Conservation (phyloP, 140 eudicot genomes). For the Oenanthe javanica region DNA sequence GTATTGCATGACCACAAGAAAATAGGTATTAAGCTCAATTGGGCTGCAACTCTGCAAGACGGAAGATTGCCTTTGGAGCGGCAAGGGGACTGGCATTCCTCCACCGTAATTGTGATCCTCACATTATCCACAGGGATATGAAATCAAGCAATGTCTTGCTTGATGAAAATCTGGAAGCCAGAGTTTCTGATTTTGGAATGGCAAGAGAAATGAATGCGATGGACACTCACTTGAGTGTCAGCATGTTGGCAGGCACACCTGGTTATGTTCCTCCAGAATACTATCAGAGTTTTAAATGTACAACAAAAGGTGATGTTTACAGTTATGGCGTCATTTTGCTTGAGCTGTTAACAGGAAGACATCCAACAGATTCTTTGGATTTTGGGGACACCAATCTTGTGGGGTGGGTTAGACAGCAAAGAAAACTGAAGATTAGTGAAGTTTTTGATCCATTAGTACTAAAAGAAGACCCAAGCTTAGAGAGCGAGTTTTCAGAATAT, state of each 20-base stretch:
- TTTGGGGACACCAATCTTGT: conserved; percentile 90
- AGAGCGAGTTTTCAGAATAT: conserved; percentile 68
- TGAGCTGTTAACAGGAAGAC: conserved; percentile 81
- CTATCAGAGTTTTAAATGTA: conserved; percentile 87
- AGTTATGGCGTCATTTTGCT: conserved; percentile 86
- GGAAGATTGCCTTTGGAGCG: conserved; percentile 82
- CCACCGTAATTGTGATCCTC: conserved; percentile 86
- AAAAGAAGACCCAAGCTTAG: conserved; percentile 59
- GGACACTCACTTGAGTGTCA: conserved; percentile 93
- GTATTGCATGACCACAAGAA: conserved; percentile 64
- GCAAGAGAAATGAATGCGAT: conserved; percentile 77
- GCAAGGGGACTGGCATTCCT: conserved; percentile 89
- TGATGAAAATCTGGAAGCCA: conserved; percentile 36
- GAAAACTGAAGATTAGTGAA: conserved; percentile 38
- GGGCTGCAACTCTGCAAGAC: conserved; percentile 59
- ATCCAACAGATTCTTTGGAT: conserved; percentile 80
- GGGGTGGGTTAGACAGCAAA: conserved; percentile 85
- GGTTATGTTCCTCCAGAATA: conserved; percentile 97
- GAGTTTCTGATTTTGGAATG: conserved; percentile 98
- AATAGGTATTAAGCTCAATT: conserved; percentile 51
- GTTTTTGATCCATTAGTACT: conserved; percentile 67
- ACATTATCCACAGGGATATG: conserved; percentile 94
- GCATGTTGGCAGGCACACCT: conserved; percentile 92
- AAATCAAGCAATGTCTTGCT: conserved; percentile 40
- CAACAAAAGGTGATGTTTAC: conserved; percentile 90